phyloP scores from a whole-genome alignment of 352 stramenopile species.

The Plasmopara muralis region DNA sequence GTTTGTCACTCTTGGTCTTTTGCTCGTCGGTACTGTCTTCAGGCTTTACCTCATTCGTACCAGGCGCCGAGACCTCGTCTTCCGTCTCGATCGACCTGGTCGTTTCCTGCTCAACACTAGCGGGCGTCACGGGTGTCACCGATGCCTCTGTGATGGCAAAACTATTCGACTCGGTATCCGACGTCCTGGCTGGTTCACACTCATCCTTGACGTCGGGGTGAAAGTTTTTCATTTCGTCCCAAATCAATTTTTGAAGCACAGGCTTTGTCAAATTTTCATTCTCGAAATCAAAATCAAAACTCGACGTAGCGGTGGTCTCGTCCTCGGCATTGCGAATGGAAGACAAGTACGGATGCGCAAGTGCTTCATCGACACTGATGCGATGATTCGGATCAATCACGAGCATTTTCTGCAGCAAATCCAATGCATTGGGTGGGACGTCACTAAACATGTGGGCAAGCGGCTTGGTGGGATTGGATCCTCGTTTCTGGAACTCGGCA shows the following conservation, averaged over 20 bases:
- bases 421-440: conserved; percentile 52
- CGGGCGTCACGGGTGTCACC: conserved; percentile 27
- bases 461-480: conserved; percentile 52
- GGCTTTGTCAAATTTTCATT: conserved; percentile 82
- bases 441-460: conserved; percentile 72
- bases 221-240: conserved; percentile 78
- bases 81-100: conserved; percentile 8
- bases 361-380: conserved; percentile 87
- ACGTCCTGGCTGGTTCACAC: conserved; percentile 5
- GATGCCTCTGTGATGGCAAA: conserved; percentile 23
- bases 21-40: conserved; percentile 12
- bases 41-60: conserved; percentile 10
- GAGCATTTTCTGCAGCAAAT: conserved; percentile 90
- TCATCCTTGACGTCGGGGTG: conserved; percentile 52
- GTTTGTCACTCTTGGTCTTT: conserved; percentile 17
- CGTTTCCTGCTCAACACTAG: conserved; percentile 11
- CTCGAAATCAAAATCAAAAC: conserved; percentile 85
- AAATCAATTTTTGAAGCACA: conserved; percentile 78
- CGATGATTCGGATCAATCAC: conserved; percentile 89
- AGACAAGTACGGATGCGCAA: conserved; percentile 84
- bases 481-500: conserved; percentile 68
- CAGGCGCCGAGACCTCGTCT: conserved; percentile 1
- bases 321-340: conserved; percentile 86
- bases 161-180: conserved; percentile 16
- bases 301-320: conserved; percentile 68